A percentile compares a stretch with the other conserved stretches of the same genome.
phyloP scores from a whole-genome alignment of 2,329 filamentous ascomycete genomes.

The Aspergillus bombycis region DNA sequence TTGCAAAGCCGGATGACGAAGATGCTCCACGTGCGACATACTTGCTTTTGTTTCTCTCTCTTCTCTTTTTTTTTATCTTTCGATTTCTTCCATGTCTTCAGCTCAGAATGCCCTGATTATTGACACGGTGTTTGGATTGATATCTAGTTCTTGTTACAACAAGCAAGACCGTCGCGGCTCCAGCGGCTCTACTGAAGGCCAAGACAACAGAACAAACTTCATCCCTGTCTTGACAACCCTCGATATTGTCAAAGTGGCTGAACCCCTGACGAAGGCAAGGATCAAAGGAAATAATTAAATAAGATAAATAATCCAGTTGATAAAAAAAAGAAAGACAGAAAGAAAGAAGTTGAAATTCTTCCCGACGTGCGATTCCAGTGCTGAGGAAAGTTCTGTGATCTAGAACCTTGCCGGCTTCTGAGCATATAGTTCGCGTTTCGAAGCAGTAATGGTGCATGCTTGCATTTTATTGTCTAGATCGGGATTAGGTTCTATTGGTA shows the following conservation, averaged over 20 bases:
- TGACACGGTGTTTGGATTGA: not conserved
- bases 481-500: not conserved
- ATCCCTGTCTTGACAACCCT: not conserved
- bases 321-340: not conserved
- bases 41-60: no score
- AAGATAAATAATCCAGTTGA: not conserved
- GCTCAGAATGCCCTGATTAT: not conserved
- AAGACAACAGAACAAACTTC: not conserved
- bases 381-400: not conserved
- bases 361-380: not conserved
- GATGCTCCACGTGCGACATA: not conserved
- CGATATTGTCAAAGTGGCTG: not conserved
- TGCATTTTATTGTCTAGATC: not conserved
- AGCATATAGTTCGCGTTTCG: not conserved
- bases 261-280: not conserved
- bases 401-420: not conserved
- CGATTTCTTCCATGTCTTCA: not conserved
- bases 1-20: not conserved
- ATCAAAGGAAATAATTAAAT: not conserved
- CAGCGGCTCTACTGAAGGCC: not conserved
- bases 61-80: not conserved
- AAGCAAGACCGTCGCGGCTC: not conserved
- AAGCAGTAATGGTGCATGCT: not conserved
- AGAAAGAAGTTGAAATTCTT: not conserved
- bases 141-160: not conserved